Conservation (phyloP, 208 protist species). For the Leishmania gerbilli region DNA sequence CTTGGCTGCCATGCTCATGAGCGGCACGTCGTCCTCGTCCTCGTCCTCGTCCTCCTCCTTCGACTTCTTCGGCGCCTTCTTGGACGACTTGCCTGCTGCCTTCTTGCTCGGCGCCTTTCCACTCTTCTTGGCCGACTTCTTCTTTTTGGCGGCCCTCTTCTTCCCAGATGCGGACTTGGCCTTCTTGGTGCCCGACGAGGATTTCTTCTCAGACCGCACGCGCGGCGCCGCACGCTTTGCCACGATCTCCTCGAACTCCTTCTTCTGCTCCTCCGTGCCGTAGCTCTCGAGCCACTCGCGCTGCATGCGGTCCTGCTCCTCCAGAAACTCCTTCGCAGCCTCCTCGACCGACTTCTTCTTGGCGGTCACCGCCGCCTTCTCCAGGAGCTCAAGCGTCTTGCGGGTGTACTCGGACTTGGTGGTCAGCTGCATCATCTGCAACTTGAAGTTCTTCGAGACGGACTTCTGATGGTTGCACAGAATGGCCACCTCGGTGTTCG, state of each 20-base stretch:
- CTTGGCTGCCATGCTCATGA: constrained; percentile 24
- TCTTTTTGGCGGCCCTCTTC: constrained; percentile 39
- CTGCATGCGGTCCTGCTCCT: constrained; percentile 86
- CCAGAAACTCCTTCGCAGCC: constrained; percentile 86
- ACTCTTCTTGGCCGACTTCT: constrained; percentile 38
- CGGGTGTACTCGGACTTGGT: constrained; percentile 78
- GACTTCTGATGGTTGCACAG: constrained; percentile 99
- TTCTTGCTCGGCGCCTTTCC: constrained; percentile 48
- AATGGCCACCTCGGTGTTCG: constrained; percentile 98
- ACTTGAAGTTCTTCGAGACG: constrained; percentile 91
- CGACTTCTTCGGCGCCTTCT: constrained; percentile 29
- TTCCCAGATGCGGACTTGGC: constrained; percentile 31
- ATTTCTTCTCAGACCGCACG: constrained; percentile 28
- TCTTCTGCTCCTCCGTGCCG: constrained; percentile 87
- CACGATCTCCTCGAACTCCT: constrained; percentile 83
- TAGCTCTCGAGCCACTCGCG: constrained; percentile 88
- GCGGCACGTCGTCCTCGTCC: constrained; percentile 29
- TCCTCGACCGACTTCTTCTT: constrained; percentile 70
- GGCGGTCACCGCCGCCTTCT: constrained; percentile 60
- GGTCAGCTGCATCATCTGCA: constrained; percentile 81
- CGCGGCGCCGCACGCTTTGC: constrained; percentile 57
- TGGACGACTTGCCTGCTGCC: constrained; percentile 31
- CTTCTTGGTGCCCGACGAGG: constrained; percentile 37
- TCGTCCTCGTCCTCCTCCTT: constrained; percentile 20
- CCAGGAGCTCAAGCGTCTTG: constrained; percentile 78